Base-by-base conservation (phyloP, 2,329 filamentous ascomycete species). In the Talaromyces rugulosus region DNA sequence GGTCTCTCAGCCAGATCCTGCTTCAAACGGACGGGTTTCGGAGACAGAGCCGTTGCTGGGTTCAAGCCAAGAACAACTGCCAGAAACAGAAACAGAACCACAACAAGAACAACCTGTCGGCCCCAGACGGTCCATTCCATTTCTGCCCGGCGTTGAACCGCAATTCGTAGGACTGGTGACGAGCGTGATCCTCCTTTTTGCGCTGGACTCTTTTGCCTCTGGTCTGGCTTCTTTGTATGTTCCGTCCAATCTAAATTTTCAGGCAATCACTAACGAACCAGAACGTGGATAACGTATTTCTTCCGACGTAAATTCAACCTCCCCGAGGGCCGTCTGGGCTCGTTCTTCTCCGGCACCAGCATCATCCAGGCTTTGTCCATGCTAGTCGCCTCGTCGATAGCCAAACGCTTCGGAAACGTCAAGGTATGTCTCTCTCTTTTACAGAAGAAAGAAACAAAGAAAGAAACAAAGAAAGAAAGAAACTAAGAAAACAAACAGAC, bases 131-230 rank as follows among this genome's bases (percentile, higher is more conserved):
- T 74, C 68, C 62, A 75, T 71, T 59, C 65, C 71, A 3, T 70
- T 85, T n/a, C 71, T 89, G 33, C 82, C 85, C 0, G 76, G 82
- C 2, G 85, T 92, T 23, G 86, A 85, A 5, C 74, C 73, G 2
- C 77, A 83, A 23, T 58, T 76, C 6, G 66, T 70, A 44, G 70
- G 71, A 3, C 60, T 76, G n/a, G 66, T 76, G 18, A 65, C 74
- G 27, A 67, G 86, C 56, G 79, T 94, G 0, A 89, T 87, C 69
- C 74, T 89, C 7, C 77, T 94, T 1, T 89, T 92, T 67, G 83
- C 82, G 1, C 69, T 92, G 5, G 89, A 92, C 71, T 84, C 86
- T 0, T 83, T 92, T 61, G 89, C 88, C 1, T 88, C 86, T 1
- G 89, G 90, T 1, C 82, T 93, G 71, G 87, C 87, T 4, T 85